phyloP scores from a whole-genome alignment of 805 yeast genomes.

The Candida pini region DNA sequence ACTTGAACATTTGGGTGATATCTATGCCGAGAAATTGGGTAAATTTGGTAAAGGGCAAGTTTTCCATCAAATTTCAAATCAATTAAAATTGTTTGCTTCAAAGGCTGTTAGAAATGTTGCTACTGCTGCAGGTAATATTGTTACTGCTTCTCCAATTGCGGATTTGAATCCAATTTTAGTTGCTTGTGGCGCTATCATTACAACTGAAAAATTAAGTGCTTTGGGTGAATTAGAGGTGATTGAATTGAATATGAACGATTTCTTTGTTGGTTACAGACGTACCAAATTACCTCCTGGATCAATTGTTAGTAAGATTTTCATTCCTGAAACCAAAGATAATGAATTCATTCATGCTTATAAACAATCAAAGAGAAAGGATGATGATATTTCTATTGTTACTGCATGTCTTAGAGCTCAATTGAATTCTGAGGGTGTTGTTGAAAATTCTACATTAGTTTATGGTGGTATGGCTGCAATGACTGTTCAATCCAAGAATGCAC shows the following conservation, averaged over 20 bases:
- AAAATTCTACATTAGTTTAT: slow-evolving; percentile 32
- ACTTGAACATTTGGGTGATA: slow-evolving; percentile 33
- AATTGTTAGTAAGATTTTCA: slow-evolving; percentile 32
- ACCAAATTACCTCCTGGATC: slow-evolving; percentile 33
- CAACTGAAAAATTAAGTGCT: slow-evolving; percentile 28
- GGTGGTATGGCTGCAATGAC: slow-evolving; percentile 49
- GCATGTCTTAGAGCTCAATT: slow-evolving; percentile 31
- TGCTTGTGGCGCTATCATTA: slow-evolving; percentile 34
- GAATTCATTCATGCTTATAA: slow-evolving; percentile 37
- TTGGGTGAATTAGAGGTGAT: slow-evolving; percentile 18
- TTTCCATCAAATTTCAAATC: slow-evolving; percentile 32
- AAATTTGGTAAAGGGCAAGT: slow-evolving; percentile 28
- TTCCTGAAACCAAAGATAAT: slow-evolving; percentile 33
- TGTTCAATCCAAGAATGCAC: slow-evolving; percentile 32
- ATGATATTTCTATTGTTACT: slow-evolving; percentile 45
- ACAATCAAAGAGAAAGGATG: slow-evolving; percentile 45
- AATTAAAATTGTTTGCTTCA: slow-evolving; percentile 42
- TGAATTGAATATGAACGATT: slow-evolving; percentile 32
- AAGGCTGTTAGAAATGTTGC: slow-evolving; percentile 45
- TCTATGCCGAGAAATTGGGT: slow-evolving; percentile 20
- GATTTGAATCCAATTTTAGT: slow-evolving; percentile 43
- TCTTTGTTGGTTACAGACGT: slow-evolving; percentile 39
- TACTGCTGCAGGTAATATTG: slow-evolving; percentile 44
- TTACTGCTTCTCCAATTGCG: slow-evolving; percentile 45
- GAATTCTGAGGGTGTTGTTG: slow-evolving; percentile 18